Evolutionary conservation across 805 yeast genomes (phyloP).

Genomic region (Diddensiella santjacobensis): DNA sequence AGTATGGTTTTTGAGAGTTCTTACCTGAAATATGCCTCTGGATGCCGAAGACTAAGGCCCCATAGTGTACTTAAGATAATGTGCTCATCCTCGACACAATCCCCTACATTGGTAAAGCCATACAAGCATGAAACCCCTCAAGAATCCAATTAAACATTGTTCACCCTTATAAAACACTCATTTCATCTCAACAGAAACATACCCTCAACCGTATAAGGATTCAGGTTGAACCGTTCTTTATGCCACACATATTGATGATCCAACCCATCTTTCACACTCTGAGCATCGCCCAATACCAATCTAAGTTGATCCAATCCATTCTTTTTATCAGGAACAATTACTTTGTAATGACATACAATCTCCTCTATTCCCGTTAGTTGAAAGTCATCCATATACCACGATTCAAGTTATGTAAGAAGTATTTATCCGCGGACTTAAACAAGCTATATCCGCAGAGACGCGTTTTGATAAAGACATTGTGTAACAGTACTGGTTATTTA

Average conservation of each 20-base stretch:
- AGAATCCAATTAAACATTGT: no score
- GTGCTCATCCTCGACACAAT: slow-evolving; percentile 33
- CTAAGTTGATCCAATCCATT: neutral
- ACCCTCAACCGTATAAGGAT: slow-evolving; percentile 2
- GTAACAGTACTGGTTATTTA: no score
- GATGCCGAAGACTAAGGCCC: slow-evolving; percentile 17
- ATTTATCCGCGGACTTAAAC: no score
- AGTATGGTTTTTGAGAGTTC: no score
- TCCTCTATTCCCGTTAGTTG: neutral
- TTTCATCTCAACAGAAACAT: no score
- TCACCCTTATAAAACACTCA: no score
- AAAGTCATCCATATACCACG: neutral
- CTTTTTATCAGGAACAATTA: neutral
- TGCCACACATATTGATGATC: slow-evolving; percentile 26
- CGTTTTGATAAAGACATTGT: no score
- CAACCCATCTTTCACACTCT: neutral
- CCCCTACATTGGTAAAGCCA: slow-evolving; percentile 31
- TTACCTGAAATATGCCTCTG: slow-evolving; percentile 20
- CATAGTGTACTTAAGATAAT: slow-evolving; percentile 27
- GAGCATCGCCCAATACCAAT: neutral
- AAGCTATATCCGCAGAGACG: no score
- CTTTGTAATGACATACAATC: neutral
- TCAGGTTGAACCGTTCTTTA: slow-evolving; percentile 22
- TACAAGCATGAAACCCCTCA: slow-evolving; percentile 20
- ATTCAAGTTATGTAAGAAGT: no score